Base-by-base conservation (phyloP, 495 filamentous ascomycete species). In the Hypoxylon rickii region DNA sequence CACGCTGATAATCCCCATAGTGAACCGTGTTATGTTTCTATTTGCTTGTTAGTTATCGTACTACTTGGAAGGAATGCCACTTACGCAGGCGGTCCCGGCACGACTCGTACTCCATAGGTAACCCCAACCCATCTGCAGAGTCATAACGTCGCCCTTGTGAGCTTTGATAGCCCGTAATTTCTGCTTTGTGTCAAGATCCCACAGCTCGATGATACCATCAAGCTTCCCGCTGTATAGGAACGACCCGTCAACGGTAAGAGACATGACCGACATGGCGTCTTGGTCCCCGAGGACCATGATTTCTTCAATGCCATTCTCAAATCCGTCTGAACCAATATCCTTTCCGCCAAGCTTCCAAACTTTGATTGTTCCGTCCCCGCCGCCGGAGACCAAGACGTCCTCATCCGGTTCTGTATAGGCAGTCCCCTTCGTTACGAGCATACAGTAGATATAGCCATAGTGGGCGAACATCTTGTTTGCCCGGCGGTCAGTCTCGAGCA, bases 171-270 rank as follows among this genome's bases (percentile, higher is more conserved):
- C 89, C 48, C 93, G 81, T 15, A 98, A 78, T 42, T 94, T 86
- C 74, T 98, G 94, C 55, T 86, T 84, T 1, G 94, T 97, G 67
- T 98, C 94, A 11, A 97, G 76, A 63, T 98, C 96, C 94, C 94
- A 98, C 12, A 97, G 85, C 66, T 96, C 92, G 44, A 98, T 80
- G 34, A 95, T 85, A n/a, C 94, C 94, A n/a, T 86, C 83, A 0
- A 89, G 80, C 45, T 92, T 83, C 51, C 94, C 94, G 58, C 87
- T 89, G 66, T 97, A 97, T 8, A 98, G 80, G 54, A 98, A 87
- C 0, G 89, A 88, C 0, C 90, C 91, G 55, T 96, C 92, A 0
- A 92, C 76, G 2, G 88, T 86, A 41, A 98, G 79, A 1, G 89
- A 90, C 51, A 96, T 78, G 2, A 98, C 87, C 2, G 89, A 85